Percentiles rank a stretch among this genome's conserved stretches.
These are phyloP conservation scores for Amanita rimosa DNA, from an alignment of 768 basidiomycete genomes.

Conservation along the genomic window DNA sequence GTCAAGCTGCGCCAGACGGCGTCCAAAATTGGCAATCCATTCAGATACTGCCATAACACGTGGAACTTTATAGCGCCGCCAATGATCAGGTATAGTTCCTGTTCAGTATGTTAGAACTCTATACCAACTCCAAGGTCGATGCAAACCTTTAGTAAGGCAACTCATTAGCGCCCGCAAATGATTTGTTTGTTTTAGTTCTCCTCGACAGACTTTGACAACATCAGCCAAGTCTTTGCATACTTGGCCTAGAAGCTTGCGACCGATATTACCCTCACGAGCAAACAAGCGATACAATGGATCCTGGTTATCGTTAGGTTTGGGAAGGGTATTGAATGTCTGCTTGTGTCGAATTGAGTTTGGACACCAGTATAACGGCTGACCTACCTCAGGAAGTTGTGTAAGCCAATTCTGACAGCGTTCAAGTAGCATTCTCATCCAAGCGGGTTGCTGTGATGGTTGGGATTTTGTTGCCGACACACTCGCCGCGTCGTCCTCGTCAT, in stretches of 20 bases:
- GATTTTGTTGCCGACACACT: slow-evolving; percentile 45
- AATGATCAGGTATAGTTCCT: slow-evolving; percentile 85
- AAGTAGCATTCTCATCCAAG: slow-evolving; percentile 86
- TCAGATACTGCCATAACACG: slow-evolving; percentile 72
- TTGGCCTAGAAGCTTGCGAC: slow-evolving; percentile 62
- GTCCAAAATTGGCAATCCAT: slow-evolving; percentile 77
- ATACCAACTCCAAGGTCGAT: background rate
- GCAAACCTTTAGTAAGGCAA: slow-evolving; percentile 73
- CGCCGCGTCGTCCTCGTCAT: slow-evolving; percentile 69
- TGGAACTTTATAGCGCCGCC: slow-evolving; percentile 83
- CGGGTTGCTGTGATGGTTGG: slow-evolving; percentile 67
- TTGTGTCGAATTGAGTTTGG: background rate
- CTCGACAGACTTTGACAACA: slow-evolving; percentile 76
- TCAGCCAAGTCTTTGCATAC: slow-evolving; percentile 76
- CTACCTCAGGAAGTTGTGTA: slow-evolving; percentile 59
- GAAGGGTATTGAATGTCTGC: slow-evolving; percentile 54
- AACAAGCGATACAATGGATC: slow-evolving; percentile 89
- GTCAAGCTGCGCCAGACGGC: slow-evolving; percentile 77
- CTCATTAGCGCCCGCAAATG: slow-evolving; percentile 89
- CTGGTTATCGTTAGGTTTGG: slow-evolving; percentile 59
- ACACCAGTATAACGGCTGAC: slow-evolving; percentile 11
- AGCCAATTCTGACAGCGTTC: slow-evolving; percentile 85
- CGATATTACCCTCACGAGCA: slow-evolving; percentile 76
- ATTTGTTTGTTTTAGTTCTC: slow-evolving; percentile 90
- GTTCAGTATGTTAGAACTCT: background rate